Conservation (phyloP, 1,284 basidiomycete species). For the Marasmius oreades region DNA sequence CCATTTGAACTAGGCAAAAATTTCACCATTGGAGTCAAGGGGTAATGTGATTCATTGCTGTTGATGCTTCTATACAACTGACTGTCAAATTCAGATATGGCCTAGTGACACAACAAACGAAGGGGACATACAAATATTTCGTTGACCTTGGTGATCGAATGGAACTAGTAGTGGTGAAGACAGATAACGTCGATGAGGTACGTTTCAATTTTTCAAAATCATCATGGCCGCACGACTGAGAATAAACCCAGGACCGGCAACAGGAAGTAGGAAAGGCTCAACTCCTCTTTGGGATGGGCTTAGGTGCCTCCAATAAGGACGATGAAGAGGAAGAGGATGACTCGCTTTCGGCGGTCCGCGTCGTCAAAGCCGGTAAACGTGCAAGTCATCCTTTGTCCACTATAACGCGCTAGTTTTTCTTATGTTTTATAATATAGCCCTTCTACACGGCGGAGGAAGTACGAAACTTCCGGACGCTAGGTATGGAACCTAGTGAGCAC, state of each 20-base stretch:
- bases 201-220: slow-evolving; percentile 16
- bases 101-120: slow-evolving; percentile 82
- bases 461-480: slow-evolving; percentile 74
- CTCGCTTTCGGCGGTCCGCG: slow-evolving; percentile 30
- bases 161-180: slow-evolving; percentile 68
- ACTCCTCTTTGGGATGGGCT: slow-evolving; percentile 60
- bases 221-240: not conserved
- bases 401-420: not conserved
- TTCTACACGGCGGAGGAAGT: slow-evolving; percentile 88
- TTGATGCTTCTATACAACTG: slow-evolving; percentile 8
- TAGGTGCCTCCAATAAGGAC: slow-evolving; percentile 43
- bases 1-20: slow-evolving; percentile 78
- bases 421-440: slow-evolving; percentile 45
- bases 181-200: slow-evolving; percentile 79
- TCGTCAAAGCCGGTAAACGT: slow-evolving; percentile 46
- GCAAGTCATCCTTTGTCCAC: slow-evolving; percentile 32
- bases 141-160: slow-evolving; percentile 74
- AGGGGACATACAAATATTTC: slow-evolving; percentile 77
- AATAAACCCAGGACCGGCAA: slow-evolving; percentile 48
- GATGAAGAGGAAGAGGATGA: slow-evolving; percentile 38
- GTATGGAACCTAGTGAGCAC: slow-evolving; percentile 66
- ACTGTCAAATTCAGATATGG: slow-evolving; percentile 59
- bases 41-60: slow-evolving; percentile 44
- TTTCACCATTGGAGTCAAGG: slow-evolving; percentile 88
- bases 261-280: slow-evolving; percentile 53